Conservation (phyloP, 352 stramenopile species). For the Globisporangium abappressorium region DNA sequence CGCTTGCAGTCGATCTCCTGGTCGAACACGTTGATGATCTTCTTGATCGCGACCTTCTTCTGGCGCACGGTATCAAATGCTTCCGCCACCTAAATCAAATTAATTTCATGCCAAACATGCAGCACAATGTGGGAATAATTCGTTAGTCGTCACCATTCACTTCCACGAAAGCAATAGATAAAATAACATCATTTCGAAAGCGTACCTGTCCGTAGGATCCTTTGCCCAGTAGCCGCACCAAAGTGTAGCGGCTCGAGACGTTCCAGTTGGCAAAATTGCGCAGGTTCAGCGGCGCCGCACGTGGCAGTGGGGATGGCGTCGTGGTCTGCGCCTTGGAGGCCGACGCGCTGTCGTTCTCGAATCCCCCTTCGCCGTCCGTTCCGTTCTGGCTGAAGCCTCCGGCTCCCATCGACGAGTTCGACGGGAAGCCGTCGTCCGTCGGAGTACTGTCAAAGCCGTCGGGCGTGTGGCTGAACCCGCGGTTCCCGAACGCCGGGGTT, state of each 20-base stretch:
- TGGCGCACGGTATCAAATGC: constrained; percentile 75
- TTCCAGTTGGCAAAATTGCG: constrained; percentile 85
- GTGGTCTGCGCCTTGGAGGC: constrained; percentile 36
- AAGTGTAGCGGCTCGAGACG: constrained; percentile 71
- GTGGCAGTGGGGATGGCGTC: constrained; percentile 58
- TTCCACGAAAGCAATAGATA: not conserved
- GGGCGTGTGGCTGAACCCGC: constrained; percentile 48
- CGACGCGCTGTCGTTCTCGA: constrained; percentile 4
- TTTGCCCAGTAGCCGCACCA: constrained; percentile 79
- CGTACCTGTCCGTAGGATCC: constrained; percentile 75
- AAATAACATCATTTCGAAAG: not conserved
- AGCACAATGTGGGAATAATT: not conserved
- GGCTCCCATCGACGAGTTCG: constrained; percentile 35
- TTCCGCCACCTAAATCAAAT: constrained; percentile 40
- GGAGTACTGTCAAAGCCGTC: constrained; percentile 68
- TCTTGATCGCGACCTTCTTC: constrained; percentile 88
- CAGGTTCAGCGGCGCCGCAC: constrained; percentile 72
- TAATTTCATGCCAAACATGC: too few species aligned
- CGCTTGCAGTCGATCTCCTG: constrained; percentile 88
- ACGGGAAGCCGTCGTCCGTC: constrained; percentile 39
- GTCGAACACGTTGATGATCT: constrained; percentile 88
- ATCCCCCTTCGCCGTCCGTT: constrained; percentile 30
- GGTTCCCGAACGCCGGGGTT: constrained; percentile 77
- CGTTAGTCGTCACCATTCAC: not conserved
- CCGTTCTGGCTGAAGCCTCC: constrained; percentile 20